phyloP scores from a whole-genome alignment of 2,329 filamentous ascomycete species.

The Fusarium devonianum region DNA sequence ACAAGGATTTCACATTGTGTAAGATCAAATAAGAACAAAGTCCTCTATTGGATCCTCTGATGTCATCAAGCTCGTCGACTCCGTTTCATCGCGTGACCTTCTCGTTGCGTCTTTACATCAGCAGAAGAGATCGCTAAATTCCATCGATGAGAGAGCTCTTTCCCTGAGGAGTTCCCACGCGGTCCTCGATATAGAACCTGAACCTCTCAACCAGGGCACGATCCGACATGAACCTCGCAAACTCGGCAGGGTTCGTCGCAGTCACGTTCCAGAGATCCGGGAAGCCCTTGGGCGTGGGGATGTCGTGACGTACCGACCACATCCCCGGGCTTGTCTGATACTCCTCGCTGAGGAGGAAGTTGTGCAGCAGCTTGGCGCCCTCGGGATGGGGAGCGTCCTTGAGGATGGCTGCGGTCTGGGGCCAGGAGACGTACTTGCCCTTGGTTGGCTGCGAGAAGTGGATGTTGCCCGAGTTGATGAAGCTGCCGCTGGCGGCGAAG shows the following conservation, averaged over 20 bases:
- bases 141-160: constrained; percentile 47
- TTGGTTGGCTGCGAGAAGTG: constrained; percentile 44
- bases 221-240: constrained; percentile 52
- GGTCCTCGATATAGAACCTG: constrained; percentile 51
- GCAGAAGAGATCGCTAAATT: no score
- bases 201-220: constrained; percentile 51
- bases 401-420: constrained; percentile 57
- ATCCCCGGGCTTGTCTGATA: constrained; percentile 43
- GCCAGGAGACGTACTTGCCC: constrained; percentile 56
- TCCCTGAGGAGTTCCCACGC: constrained; percentile 53
- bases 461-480: constrained; percentile 25
- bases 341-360: constrained; percentile 54
- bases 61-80: no score
- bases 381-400: constrained; percentile 58
- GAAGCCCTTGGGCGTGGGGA: constrained; percentile 40
- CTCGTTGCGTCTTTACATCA: no score
- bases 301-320: constrained; percentile 49
- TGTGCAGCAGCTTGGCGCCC: constrained; percentile 58
- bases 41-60: no score
- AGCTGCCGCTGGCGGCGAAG: constrained; percentile 43
- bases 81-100: no score
- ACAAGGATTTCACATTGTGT: no score
- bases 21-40: no score
- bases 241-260: constrained; percentile 48
- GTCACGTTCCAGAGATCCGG: constrained; percentile 26